Evolutionary conservation across 805 yeast species (phyloP).

Genomic region (Maudiozyma saulgeensis): DNA sequence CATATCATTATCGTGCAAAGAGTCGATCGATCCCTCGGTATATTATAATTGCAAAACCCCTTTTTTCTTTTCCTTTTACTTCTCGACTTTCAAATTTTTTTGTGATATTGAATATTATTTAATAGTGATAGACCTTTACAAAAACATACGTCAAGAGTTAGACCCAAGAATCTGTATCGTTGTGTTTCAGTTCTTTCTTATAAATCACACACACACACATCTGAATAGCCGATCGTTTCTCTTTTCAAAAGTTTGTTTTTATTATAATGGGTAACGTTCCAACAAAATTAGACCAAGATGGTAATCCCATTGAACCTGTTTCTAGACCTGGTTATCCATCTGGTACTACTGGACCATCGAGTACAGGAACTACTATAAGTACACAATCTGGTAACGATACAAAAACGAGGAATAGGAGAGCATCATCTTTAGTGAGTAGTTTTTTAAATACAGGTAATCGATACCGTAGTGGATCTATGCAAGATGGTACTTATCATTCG

Average conservation of each 20-base stretch:
- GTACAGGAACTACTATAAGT: background rate
- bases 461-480: slow-evolving; percentile 16
- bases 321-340: slow-evolving; percentile 7
- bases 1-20: too few species aligned
- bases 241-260: background rate
- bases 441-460: slow-evolving; percentile 17
- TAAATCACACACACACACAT: too few species aligned
- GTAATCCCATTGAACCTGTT: slow-evolving; percentile 2
- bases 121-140: too few species aligned
- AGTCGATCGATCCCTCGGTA: too few species aligned
- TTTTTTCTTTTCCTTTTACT: too few species aligned
- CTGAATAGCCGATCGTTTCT: background rate
- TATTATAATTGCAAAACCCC: too few species aligned
- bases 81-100: too few species aligned
- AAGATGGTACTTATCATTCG: background rate
- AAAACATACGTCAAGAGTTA: too few species aligned
- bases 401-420: slow-evolving; percentile 14
- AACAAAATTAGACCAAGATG: slow-evolving; percentile 33
- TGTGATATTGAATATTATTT: too few species aligned
- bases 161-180: too few species aligned
- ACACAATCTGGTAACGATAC: background rate
- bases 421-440: slow-evolving; percentile 21
- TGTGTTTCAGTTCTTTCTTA: too few species aligned
- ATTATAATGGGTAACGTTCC: slow-evolving; percentile 40
- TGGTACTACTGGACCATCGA: slow-evolving; percentile 5